Conservation (phyloP, 495 filamentous ascomycete genomes). For the Neurospora africana region DNA sequence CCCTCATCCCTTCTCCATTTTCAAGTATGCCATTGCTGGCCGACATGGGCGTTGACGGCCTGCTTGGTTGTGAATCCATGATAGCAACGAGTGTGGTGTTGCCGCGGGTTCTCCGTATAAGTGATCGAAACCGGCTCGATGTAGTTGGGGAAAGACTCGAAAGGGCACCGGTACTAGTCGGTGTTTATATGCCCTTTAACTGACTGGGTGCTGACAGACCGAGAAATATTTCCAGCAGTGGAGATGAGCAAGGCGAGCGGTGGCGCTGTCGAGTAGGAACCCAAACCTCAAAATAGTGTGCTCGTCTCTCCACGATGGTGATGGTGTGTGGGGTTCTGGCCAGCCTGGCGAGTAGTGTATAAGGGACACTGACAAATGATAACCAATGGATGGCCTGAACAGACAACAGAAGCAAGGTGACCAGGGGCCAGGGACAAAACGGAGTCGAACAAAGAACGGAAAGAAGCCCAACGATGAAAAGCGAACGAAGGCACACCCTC, state of each 20-base stretch:
- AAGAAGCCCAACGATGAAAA: not conserved
- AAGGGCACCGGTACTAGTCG: not conserved
- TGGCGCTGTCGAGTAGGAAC: not conserved
- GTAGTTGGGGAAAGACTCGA: not conserved
- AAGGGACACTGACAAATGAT: not conserved
- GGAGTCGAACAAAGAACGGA: not conserved
- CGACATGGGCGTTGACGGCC: conserved; percentile 1
- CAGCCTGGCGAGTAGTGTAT: not conserved
- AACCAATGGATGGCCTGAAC: not conserved
- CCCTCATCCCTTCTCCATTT: conserved; percentile 33
- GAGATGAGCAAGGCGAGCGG: not conserved
- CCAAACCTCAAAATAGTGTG: not conserved
- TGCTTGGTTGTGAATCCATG: not conserved
- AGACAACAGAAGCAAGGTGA: not conserved
- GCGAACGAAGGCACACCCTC: not conserved
- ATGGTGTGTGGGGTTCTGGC: not conserved
- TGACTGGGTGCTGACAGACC: not conserved
- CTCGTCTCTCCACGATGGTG: not conserved
- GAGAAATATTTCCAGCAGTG: not conserved
- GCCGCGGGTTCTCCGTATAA: not conserved
- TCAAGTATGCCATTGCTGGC: not conserved
- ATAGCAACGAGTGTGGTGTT: not conserved
- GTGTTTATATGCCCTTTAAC: not conserved
- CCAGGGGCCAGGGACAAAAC: not conserved
- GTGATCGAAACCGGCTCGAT: not conserved